phyloP scores from a whole-genome alignment of 805 yeast genomes.

The Wickerhamomyces rabaulensis region DNA sequence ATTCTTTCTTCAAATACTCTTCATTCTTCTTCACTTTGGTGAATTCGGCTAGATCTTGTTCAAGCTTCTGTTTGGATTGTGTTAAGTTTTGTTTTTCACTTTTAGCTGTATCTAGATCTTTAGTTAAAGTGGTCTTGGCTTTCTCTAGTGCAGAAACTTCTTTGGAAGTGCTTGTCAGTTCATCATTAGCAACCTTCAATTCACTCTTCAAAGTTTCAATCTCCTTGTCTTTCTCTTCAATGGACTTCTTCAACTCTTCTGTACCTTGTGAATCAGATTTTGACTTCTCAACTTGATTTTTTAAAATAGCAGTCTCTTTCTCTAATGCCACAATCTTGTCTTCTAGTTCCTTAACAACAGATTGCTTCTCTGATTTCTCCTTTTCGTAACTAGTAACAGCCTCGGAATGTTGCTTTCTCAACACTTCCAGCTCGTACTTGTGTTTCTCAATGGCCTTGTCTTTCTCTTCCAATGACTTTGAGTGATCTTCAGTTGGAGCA shows the following conservation, averaged over 20 bases:
- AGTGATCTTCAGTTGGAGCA: conserved; percentile 1
- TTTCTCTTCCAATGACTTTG: conserved; percentile 7
- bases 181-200: neutral
- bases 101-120: conserved; percentile 17
- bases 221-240: neutral
- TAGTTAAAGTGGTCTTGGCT: conserved; percentile 14
- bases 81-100: conserved; percentile 16
- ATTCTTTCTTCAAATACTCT: conserved; percentile 18
- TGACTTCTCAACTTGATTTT: neutral
- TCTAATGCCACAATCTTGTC: conserved; percentile 2
- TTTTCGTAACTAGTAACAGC: conserved; percentile 25
- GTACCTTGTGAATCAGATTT: neutral
- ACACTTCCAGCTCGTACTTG: conserved; percentile 20
- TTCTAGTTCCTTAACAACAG: conserved; percentile 7
- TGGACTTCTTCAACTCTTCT: neutral
- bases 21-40: conserved; percentile 19
- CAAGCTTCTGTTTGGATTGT: conserved; percentile 18
- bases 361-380: conserved; percentile 11
- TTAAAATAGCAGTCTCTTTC: conserved; percentile 2
- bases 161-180: neutral
- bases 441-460: conserved; percentile 16
- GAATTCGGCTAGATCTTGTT: conserved; percentile 14
- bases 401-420: conserved; percentile 32
- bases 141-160: conserved; percentile 11
- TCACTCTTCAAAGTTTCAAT: neutral